These are phyloP conservation scores for Tritrichomonas foetus DNA, from an alignment of 208 protist genomes.

Conservation along the genomic window DNA sequence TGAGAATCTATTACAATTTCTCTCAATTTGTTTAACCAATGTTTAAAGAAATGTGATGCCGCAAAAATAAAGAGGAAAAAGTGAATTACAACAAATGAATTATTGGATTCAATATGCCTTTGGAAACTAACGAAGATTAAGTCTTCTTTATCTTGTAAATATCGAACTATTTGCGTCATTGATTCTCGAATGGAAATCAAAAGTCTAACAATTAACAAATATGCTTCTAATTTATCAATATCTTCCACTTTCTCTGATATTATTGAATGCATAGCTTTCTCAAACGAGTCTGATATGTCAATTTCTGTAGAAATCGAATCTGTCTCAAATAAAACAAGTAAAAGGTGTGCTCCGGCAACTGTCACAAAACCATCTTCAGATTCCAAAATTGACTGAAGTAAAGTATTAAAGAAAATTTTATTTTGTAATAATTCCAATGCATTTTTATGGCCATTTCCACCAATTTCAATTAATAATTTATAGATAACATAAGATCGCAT, in stretches of 20 bases:
- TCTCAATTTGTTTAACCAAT: not conserved
- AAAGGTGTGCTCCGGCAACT: not conserved
- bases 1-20: not conserved
- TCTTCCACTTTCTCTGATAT: not conserved
- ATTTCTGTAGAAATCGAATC: not conserved
- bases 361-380: not conserved
- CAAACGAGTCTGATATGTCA: not conserved
- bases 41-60: not conserved
- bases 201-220: not conserved
- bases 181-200: not conserved
- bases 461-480: not conserved
- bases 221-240: not conserved
- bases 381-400: not conserved
- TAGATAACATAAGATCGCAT: not conserved
- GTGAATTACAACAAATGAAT: not conserved
- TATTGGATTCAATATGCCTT: not conserved
- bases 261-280: not conserved
- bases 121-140: not conserved
- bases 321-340: not conserved
- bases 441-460: not conserved
- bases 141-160: not conserved
- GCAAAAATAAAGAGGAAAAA: not conserved
- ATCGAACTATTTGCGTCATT: not conserved
- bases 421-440: too few species aligned
- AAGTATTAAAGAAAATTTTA: too few species aligned